Evolutionary conservation across 805 yeast species (phyloP), one percentile per base, ranked within the genome.

Genomic region (Candida michaelii): DNA sequence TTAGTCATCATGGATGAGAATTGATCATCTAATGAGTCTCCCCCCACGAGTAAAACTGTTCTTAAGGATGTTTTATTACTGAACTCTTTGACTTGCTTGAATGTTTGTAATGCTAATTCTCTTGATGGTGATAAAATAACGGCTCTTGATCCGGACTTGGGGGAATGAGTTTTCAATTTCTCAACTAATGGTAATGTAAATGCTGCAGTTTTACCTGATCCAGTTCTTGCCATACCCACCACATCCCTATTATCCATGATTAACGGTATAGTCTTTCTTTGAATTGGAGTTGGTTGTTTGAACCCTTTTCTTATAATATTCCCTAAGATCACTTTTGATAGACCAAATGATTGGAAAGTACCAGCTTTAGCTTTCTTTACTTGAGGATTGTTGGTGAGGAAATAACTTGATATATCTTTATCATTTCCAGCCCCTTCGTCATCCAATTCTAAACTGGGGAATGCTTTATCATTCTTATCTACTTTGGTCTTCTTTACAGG

Each of bases 181-280:
- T 93, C 97, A 50, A 93, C 74, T 71, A 93, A 74, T 3, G 99
- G 99, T 42, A 93, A 67, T 15, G 88, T 77, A 60, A 93, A 93
- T 1, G 99, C 98, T 7, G 99, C 99, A 0, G 99, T 93, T 60
- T 93, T 93, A 74, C 99, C 99, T 18, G 96, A 87, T 56, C 99
- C 99, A 0, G 99, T 93, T 58, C 99, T 78, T 12, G 99, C 99
- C 99, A 93, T 93, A 59, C 97, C 99, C 12, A 93, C 99, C 31
- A 93, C 95, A 66, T 93, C 99, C 58, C 95, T 76, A 42, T 81
- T 85, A 36, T 85, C 88, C 69, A 93, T 70, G 45, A 93, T 83
- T 42, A 89, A 71, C 0, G 99, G 99, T 45, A 93, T 87, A 2
- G 99, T 84, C 60, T 91, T 93, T 50, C 99, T 76, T 67, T 93